Percentiles rank a stretch among this genome's conserved stretches.
phyloP scores from a whole-genome alignment of 139 green algal genomes.

The Mesotaenium endlicherianum region DNA sequence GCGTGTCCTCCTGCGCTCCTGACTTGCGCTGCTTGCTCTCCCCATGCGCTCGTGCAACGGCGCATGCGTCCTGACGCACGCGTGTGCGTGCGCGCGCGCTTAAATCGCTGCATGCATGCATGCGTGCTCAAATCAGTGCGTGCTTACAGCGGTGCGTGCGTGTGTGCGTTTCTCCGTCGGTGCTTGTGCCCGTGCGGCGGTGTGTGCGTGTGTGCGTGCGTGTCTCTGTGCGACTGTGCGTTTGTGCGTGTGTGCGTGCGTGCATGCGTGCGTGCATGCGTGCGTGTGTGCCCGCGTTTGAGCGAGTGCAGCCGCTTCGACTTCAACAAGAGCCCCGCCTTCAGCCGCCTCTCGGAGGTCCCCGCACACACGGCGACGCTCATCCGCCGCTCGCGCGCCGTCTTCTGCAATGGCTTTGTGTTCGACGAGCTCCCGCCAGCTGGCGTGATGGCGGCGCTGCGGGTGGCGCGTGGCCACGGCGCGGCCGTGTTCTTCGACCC shows the following conservation, averaged over 20 bases:
- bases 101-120: too few species aligned
- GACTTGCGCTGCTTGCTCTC: too few species aligned
- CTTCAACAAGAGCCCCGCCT: slow-evolving; percentile 59
- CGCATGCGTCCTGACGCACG: too few species aligned
- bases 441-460: slow-evolving; percentile 6
- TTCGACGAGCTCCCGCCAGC: slow-evolving; percentile 87
- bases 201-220: neutral
- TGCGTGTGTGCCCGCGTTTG: neutral
- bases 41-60: too few species aligned
- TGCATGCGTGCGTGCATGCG: neutral
- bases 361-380: neutral
- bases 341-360: slow-evolving; percentile 29
- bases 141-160: too few species aligned
- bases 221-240: neutral
- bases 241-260: neutral
- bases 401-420: slow-evolving; percentile 84
- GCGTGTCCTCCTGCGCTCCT: too few species aligned
- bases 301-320: slow-evolving; percentile 67
- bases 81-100: too few species aligned
- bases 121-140: neutral
- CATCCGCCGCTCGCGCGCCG: slow-evolving; percentile 9
- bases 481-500: slow-evolving; percentile 89
- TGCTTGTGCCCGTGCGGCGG: neutral
- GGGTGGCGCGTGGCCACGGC: slow-evolving; percentile 58
- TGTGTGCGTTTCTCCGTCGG: neutral